Base-by-base conservation (phyloP, 2,329 filamentous ascomycete genomes). In the Myrmaecium sp. region DNA sequence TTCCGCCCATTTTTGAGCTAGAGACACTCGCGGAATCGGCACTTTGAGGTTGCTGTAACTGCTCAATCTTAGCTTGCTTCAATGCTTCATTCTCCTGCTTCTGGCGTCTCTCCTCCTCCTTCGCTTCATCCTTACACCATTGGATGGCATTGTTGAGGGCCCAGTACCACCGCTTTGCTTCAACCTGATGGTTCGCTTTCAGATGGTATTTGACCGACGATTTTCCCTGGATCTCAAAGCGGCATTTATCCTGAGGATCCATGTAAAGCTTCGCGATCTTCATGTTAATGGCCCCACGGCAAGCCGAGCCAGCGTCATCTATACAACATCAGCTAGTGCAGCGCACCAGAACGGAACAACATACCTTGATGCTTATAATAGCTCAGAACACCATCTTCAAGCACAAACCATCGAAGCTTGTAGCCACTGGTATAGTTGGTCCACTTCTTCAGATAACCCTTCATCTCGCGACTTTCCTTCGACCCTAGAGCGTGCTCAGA, bases 121-220 rank as follows among this genome's bases (percentile, higher is more conserved):
- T 84, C 5, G 82, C 84, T 54, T 95, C 89, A 44, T 98, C 89
- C 52, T 98, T 98, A 35, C 82, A 76, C 78, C 82, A 95, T 48
- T 95, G 89, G 26, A 98, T 98, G 5, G 89, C 86, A 49, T 98
- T 98, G 57, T 98, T 98, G 35, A 98, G 61, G 1, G 89, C 81
- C 89, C 89, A 98, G 53, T 91, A 98, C 89, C 89, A 98, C 29
- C 89, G 71, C 55, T 98, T 98, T 5, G 89, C 86, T 52, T 98
- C 89, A 15, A 95, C 86, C 46, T 94, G 79, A 52, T 98, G 89
- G 44, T 98, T 98, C 0, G 89, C 89, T 52, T 93, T 95, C 28
- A 98, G 64, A 25, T 91, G 86, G 49, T 98, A 98, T 55, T 94
- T 98, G 49, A 98, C 89, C 0, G 86, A 95, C 1, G 86, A 94